phyloP scores from a whole-genome alignment of 495 filamentous ascomycete species.

The Oidiodendron maius region DNA sequence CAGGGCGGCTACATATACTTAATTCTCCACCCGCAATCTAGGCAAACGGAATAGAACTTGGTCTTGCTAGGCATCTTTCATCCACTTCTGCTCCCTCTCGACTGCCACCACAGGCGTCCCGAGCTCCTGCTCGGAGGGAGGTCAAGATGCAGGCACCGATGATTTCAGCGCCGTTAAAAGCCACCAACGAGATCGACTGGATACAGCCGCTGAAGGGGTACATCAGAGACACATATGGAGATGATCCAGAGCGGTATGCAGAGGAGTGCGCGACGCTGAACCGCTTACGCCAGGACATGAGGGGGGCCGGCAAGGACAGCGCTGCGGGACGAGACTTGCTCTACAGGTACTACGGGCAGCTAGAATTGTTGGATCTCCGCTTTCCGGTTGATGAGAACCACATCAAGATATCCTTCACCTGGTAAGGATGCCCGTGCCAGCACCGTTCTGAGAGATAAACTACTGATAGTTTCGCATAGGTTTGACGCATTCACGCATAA shows the following conservation, averaged over 20 bases:
- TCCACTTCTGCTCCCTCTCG: not conserved
- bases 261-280: slow-evolving; percentile 96
- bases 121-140: slow-evolving; percentile 44
- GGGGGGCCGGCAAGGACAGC: slow-evolving; percentile 94
- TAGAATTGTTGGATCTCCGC: slow-evolving; percentile 87
- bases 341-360: slow-evolving; percentile 96
- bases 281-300: slow-evolving; percentile 97
- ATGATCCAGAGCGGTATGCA: slow-evolving; percentile 89
- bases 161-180: slow-evolving; percentile 91
- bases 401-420: slow-evolving; percentile 98
- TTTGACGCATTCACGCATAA: slow-evolving; percentile 99
- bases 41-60: not conserved
- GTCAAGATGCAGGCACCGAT: slow-evolving; percentile 58
- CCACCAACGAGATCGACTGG: slow-evolving; percentile 99
- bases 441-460: not conserved
- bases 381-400: slow-evolving; percentile 98
- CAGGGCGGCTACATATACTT: too few relatives aligned
- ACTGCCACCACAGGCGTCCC: not conserved
- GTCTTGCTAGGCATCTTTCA: not conserved
- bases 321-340: slow-evolving; percentile 87
- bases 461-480: slow-evolving; percentile 42
- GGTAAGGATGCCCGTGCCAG: slow-evolving; percentile 48
- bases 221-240: slow-evolving; percentile 88
- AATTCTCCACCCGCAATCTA: not conserved
- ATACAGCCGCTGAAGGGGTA: slow-evolving; percentile 86